phyloP scores from a whole-genome alignment of 1,139 yeast genomes.

The Saccharomycopsis crataegensis region DNA sequence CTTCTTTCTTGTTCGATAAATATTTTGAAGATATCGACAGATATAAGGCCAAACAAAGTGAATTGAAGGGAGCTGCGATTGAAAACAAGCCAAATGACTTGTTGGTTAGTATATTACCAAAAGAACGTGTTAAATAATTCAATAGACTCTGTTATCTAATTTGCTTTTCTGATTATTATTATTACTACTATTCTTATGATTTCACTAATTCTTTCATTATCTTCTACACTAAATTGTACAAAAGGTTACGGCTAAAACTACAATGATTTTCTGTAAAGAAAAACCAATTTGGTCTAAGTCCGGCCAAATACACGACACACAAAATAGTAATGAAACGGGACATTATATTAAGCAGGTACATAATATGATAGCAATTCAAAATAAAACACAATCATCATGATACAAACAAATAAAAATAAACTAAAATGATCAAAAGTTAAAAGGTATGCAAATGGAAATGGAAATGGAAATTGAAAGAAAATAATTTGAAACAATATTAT shows the following conservation, averaged over 20 bases:
- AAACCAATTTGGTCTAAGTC: too few species aligned
- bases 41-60: slow-evolving; percentile 41
- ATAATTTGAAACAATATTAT: neutral
- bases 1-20: slow-evolving; percentile 83
- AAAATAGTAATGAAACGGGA: too few species aligned
- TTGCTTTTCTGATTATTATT: too few species aligned
- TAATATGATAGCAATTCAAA: neutral
- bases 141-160: neutral
- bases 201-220: too few species aligned
- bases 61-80: slow-evolving; percentile 39
- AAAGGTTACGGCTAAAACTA: too few species aligned
- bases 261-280: too few species aligned
- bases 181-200: too few species aligned
- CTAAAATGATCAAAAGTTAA: neutral
- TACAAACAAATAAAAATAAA: neutral
- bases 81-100: slow-evolving; percentile 49
- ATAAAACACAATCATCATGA: neutral
- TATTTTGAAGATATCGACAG: slow-evolving; percentile 64
- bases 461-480: neutral
- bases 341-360: too few species aligned
- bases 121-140: slow-evolving; percentile 55
- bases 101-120: slow-evolving; percentile 74
- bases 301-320: too few species aligned
- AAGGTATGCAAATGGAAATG: neutral
- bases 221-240: too few species aligned